Conservation (phyloP, 2,329 filamentous ascomycete genomes). For the Aspergillus pseudotamarii region DNA sequence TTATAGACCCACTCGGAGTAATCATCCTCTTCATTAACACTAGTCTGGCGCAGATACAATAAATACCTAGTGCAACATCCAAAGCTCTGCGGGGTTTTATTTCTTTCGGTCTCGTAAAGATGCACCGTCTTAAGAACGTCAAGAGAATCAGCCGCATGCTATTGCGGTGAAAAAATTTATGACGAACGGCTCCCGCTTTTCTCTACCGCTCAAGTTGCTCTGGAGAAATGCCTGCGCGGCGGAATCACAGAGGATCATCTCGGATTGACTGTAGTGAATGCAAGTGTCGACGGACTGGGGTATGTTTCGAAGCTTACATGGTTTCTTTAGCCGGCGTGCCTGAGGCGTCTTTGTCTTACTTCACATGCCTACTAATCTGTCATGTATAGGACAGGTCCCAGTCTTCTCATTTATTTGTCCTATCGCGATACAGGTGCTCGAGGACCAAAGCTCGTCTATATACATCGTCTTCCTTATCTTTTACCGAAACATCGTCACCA, state of each 20-base stretch:
- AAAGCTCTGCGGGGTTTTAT: not conserved
- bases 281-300: slow-evolving; percentile 24
- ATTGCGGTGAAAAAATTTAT: not conserved
- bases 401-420: not conserved
- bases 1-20: slow-evolving; percentile 10
- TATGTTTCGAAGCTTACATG: slow-evolving; percentile 14
- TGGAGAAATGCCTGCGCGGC: slow-evolving; percentile 21
- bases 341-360: not conserved
- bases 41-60: slow-evolving; percentile 19
- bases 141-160: not conserved
- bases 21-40: slow-evolving; percentile 14
- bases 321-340: not conserved
- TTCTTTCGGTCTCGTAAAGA: not conserved
- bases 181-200: not conserved
- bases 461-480: slow-evolving; percentile 10
- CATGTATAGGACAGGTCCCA: not conserved
- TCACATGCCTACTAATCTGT: not conserved
- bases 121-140: not conserved
- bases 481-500: slow-evolving; percentile 15
- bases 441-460: slow-evolving; percentile 16
- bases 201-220: not conserved
- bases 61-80: slow-evolving; percentile 12
- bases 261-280: slow-evolving; percentile 24
- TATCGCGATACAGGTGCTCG: not conserved
- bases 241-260: slow-evolving; percentile 17